Base-by-base conservation (phyloP, 2,329 filamentous ascomycete species). In the Alternaria infectoria region DNA sequence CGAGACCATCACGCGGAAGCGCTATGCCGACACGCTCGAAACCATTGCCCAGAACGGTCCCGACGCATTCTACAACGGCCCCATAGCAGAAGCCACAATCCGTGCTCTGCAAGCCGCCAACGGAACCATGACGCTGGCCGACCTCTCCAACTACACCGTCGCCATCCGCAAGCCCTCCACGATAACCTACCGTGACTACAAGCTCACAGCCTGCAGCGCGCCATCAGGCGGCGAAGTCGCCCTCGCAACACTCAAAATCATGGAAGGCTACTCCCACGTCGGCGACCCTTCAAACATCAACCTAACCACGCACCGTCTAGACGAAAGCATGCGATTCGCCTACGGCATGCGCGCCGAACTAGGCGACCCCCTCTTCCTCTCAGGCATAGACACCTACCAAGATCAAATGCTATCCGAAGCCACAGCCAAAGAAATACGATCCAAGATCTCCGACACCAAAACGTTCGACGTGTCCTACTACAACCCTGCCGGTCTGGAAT, bases 291-390 rank as follows among this genome's bases (percentile, higher is more conserved):
- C 87, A 46, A 81, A 79, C 17, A 68, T 86, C 19, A 90, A 93
- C 69, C 81, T 96, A 0, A 93, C 90, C 40, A 90, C 90, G 1
- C 96, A 98, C 80, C 88, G 92, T 13, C 86, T 97, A 68, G 89
- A 93, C 74, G 96, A 98, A 83, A 91, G 93, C 12, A 93, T 97
- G 82, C 88, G 93, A 21, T 98, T 97, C 77, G 93, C 88, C 3
- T 98, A 97, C 76, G 93, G 90, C 40, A 79, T 84, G 71, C 89
- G 93, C 61, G 86, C 89, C n/a, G 85, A 90, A 26, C 86, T 98
- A 0, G 95, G 93, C 5, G 96, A 98, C 77, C 96, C 95, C 0
- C 83, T 82, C 1, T 97, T 91, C 76, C 87, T 96, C 5, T 69
- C 84, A 1, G 87, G 87, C 28, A 82, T 95, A 54, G 81, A 84